A percentile compares a stretch with the other conserved stretches of the same genome.
phyloP scores from a whole-genome alignment of 2,329 filamentous ascomycete genomes.

The Scedosporium apiospermum region DNA sequence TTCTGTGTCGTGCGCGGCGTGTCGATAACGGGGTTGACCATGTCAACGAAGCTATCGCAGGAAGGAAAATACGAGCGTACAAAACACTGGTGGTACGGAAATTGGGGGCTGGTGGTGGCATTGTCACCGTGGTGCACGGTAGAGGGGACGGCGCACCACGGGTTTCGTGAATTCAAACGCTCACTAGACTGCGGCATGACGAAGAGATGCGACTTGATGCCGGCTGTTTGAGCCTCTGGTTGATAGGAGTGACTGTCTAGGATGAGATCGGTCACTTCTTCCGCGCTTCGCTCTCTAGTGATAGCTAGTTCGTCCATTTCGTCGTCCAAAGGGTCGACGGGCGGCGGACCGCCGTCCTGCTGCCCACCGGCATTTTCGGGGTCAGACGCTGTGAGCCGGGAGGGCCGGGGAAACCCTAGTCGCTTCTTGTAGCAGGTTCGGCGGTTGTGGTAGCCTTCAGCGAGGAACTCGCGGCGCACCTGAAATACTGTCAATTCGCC shows the following conservation, averaged over 20 bases:
- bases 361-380: not conserved
- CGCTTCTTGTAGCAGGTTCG: conserved; percentile 57
- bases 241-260: not conserved
- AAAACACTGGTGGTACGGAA: conserved; percentile 43
- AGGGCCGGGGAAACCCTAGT: conserved; percentile 30
- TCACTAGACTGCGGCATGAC: conserved; percentile 11
- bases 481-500: conserved; percentile 55
- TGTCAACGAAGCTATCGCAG: conserved; percentile 47
- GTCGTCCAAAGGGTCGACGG: not conserved
- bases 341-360: no score
- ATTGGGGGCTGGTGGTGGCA: conserved; percentile 27
- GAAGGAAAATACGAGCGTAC: conserved; percentile 44
- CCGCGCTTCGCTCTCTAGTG: not conserved
- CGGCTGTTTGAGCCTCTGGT: not conserved
- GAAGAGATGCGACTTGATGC: not conserved
- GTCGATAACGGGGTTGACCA: conserved; percentile 39
- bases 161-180: not conserved
- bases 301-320: not conserved
- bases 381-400: not conserved
- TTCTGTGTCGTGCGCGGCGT: not conserved
- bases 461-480: conserved; percentile 57
- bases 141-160: conserved; percentile 24
- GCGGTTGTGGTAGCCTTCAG: conserved; percentile 41
- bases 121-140: conserved; percentile 40
- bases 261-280: not conserved